A percentile compares a stretch with the other conserved stretches of the same genome.
Conservation (phyloP, 352 stramenopile genomes). For the Pythium chondricola region DNA sequence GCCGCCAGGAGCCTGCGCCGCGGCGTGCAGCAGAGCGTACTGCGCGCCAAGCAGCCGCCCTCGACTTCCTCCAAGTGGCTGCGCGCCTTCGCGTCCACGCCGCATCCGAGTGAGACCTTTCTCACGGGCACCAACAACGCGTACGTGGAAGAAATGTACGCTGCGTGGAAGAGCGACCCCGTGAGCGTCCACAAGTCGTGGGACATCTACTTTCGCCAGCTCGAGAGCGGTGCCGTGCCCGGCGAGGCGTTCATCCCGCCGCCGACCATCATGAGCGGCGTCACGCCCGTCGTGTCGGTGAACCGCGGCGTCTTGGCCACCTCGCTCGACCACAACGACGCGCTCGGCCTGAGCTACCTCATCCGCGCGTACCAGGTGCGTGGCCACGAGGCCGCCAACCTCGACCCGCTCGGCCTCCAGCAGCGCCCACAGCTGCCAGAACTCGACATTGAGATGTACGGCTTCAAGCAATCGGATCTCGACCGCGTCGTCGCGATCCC, state of each 20-base stretch:
- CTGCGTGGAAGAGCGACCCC: conserved; percentile 89
- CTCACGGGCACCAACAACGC: conserved; percentile 91
- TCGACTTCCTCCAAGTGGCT: conserved; percentile 17
- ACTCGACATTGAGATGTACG: conserved; percentile 91
- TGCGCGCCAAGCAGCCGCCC: conserved; percentile 14
- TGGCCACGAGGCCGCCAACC: conserved; percentile 93
- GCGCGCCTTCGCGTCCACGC: conserved; percentile 54
- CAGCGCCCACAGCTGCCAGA: conserved; percentile 59
- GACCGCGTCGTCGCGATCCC: conserved; percentile 84
- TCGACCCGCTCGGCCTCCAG: conserved; percentile 95
- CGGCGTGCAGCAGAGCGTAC: conserved; percentile 27
- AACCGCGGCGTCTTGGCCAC: conserved; percentile 17
- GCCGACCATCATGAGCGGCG: conserved; percentile 67
- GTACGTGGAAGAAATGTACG: conserved; percentile 98
- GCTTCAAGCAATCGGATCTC: conserved; percentile 87
- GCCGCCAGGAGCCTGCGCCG: conserved; percentile 48
- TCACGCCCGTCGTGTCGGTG: conserved; percentile 55
- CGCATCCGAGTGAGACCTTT: conserved; percentile 88
- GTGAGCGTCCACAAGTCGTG: conserved; percentile 81
- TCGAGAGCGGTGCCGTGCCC: conserved; percentile 73
- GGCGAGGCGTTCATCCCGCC: conserved; percentile 81
- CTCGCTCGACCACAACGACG: conserved; percentile 59
- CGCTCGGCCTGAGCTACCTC: conserved; percentile 93
- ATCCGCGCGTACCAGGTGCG: conserved; percentile 97
- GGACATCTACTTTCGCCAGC: conserved; percentile 82